A percentile compares a stretch with the other conserved stretches of the same genome.
phyloP scores from a whole-genome alignment of 2,329 filamentous ascomycete genomes.

The Ophiostoma fasciatum region DNA sequence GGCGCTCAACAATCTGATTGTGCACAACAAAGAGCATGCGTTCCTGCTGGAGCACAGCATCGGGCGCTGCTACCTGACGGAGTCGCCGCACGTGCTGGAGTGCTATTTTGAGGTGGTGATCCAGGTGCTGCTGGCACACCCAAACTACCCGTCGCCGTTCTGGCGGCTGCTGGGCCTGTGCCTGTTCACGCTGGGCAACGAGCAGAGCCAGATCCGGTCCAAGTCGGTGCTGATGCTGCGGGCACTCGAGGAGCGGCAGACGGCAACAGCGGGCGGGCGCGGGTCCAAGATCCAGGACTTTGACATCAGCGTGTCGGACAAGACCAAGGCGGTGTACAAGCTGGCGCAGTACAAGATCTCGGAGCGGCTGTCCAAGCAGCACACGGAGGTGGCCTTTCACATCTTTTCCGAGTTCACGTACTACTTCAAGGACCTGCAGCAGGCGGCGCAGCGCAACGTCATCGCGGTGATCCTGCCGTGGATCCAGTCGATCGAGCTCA shows the following conservation, averaged over 20 bases:
- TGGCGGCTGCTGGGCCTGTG: conserved; percentile 85
- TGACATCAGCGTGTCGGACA: conserved; percentile 96
- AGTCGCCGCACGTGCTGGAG: conserved; percentile 68
- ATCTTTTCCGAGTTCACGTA: conserved; percentile 92
- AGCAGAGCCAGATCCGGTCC: conserved; percentile 75
- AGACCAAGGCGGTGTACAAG: conserved; percentile 96
- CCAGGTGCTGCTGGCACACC: conserved; percentile 68
- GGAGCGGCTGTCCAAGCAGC: conserved; percentile 72
- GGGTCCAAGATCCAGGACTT: conserved; percentile 92
- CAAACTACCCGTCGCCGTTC: conserved; percentile 71
- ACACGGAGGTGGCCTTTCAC: conserved; percentile 78
- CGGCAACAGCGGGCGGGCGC: conserved; percentile 37
- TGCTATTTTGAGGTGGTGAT: conserved; percentile 93
- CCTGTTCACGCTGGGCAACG: conserved; percentile 83
- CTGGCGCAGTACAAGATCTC: conserved; percentile 95
- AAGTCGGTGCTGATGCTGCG: conserved; percentile 74
- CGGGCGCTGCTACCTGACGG: conserved; percentile 74
- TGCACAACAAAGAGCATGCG: conserved; percentile 77
- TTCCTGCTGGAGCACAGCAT: conserved; percentile 84
- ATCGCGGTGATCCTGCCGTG: conserved; percentile 89
- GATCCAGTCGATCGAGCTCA: conserved; percentile 88
- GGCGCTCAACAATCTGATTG: conserved; percentile 76
- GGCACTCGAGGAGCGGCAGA: conserved; percentile 67
- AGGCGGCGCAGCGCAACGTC: conserved; percentile 79
- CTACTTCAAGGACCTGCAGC: conserved; percentile 78